A percentile compares a stretch with the other conserved stretches of the same genome.
Conservation (phyloP, 169 alveolate genomes). For the Plasmodium reichenowi region DNA sequence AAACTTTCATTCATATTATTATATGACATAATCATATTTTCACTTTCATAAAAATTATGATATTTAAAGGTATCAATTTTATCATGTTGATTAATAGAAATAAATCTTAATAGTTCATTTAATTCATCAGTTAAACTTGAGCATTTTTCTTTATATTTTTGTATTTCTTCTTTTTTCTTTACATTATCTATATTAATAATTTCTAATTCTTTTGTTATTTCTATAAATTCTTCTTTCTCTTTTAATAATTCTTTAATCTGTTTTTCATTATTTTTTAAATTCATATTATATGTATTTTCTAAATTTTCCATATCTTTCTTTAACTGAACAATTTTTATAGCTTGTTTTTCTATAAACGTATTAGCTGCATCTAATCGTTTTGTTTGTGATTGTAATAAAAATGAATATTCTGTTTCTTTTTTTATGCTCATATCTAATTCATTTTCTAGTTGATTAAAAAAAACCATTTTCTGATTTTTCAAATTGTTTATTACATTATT, state of each 20-base stretch:
- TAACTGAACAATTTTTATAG: neutral
- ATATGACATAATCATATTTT: neutral
- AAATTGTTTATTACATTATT: conserved; percentile 33
- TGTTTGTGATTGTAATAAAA: conserved; percentile 37
- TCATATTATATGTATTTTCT: conserved; percentile 9
- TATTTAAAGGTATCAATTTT: neutral
- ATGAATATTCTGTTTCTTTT: conserved; percentile 35
- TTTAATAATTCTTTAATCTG: conserved; percentile 16
- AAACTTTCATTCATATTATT: neutral
- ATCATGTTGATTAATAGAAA: neutral
- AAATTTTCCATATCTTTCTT: conserved; percentile 4
- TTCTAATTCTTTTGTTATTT: conserved; percentile 20
- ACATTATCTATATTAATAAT: conserved; percentile 21
- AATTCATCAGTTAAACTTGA: conserved; percentile 28
- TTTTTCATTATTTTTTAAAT: conserved; percentile 13
- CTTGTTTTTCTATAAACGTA: conserved; percentile 13
- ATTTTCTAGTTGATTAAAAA: conserved; percentile 7
- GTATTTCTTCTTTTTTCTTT: conserved; percentile 47
- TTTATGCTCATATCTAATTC: conserved; percentile 33
- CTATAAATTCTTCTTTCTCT: conserved; percentile 41
- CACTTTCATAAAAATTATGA: conserved; percentile 10
- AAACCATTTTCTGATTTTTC: conserved; percentile 17
- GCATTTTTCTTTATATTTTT: conserved; percentile 30
- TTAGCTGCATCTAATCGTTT: conserved; percentile 29
- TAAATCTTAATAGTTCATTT: conserved; percentile 17